phyloP scores from a whole-genome alignment of 108 stramenopile genomes.

The Poteriospumella lacustris region DNA sequence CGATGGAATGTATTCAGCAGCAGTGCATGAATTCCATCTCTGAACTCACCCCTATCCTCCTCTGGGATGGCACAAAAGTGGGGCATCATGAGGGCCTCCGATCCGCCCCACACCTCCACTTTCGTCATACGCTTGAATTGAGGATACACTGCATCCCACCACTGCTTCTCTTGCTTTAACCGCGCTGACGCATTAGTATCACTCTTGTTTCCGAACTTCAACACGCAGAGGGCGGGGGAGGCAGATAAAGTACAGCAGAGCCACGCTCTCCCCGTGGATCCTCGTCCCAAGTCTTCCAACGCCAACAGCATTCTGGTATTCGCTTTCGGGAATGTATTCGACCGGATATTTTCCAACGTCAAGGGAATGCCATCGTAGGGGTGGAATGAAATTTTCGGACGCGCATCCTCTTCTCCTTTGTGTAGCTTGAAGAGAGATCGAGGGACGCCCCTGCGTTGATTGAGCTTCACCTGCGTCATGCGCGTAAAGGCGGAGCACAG shows the following conservation, averaged over 20 bases:
- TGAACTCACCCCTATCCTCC: neutral
- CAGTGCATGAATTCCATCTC: neutral
- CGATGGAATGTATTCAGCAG: neutral
- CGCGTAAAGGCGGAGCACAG: neutral
- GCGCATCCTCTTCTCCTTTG: neutral
- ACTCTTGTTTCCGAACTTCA: neutral
- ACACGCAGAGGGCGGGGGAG: neutral
- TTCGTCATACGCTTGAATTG: neutral
- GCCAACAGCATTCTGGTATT: neutral
- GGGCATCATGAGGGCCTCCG: conserved; percentile 6
- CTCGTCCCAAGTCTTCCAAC: conserved; percentile 19
- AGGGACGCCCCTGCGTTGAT: neutral
- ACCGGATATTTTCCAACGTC: neutral
- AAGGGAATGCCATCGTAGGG: neutral
- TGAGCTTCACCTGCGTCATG: neutral
- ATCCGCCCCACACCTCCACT: conserved; percentile 16
- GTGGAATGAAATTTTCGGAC: too few relatives aligned
- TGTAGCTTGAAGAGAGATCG: neutral
- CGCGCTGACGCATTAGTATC: neutral
- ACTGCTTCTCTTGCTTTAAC: neutral
- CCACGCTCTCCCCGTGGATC: conserved; percentile 13
- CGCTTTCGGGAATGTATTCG: neutral
- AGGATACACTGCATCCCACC: neutral
- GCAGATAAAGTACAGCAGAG: neutral
- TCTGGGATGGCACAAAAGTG: neutral